Conservation (phyloP, 164 flowering plant species). For the Kalanchoe fedtschenkoi region DNA sequence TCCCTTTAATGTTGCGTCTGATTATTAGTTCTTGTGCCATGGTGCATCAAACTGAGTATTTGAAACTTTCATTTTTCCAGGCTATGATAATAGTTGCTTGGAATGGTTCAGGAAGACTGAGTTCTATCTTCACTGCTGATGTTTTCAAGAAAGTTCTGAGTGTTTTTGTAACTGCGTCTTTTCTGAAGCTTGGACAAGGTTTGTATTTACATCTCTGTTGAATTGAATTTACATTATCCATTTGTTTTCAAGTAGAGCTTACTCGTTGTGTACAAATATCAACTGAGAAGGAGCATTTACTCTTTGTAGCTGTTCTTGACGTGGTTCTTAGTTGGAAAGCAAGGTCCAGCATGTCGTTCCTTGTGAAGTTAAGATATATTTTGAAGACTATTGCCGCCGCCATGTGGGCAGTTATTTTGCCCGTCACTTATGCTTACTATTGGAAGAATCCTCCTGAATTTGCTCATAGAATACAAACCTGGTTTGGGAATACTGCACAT, state of each 20-base stretch:
- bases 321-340: slow-evolving; percentile 79
- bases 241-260: too few species aligned
- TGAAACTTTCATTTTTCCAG: slow-evolving; percentile 22
- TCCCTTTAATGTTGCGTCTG: not conserved
- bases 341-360: slow-evolving; percentile 64
- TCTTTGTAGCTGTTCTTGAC: slow-evolving; percentile 70
- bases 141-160: slow-evolving; percentile 81
- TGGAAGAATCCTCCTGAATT: slow-evolving; percentile 86
- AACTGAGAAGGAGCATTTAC: too few species aligned
- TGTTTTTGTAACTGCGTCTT: slow-evolving; percentile 87
- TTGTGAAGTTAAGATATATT: slow-evolving; percentile 80
- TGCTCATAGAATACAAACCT: slow-evolving; percentile 67
- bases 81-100: slow-evolving; percentile 95
- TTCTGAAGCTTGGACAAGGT: slow-evolving; percentile 96
- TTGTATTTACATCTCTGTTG: not conserved
- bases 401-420: slow-evolving; percentile 82
- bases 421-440: slow-evolving; percentile 78
- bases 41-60: not conserved
- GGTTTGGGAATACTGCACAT: slow-evolving; percentile 59
- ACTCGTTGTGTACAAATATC: too few species aligned
- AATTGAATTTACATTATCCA: not conserved
- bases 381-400: slow-evolving; percentile 72
- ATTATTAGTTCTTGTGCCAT: not conserved
- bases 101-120: slow-evolving; percentile 71
- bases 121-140: slow-evolving; percentile 35